phyloP scores from a whole-genome alignment of 768 basidiomycete genomes.

The Heimioporus sp. region DNA sequence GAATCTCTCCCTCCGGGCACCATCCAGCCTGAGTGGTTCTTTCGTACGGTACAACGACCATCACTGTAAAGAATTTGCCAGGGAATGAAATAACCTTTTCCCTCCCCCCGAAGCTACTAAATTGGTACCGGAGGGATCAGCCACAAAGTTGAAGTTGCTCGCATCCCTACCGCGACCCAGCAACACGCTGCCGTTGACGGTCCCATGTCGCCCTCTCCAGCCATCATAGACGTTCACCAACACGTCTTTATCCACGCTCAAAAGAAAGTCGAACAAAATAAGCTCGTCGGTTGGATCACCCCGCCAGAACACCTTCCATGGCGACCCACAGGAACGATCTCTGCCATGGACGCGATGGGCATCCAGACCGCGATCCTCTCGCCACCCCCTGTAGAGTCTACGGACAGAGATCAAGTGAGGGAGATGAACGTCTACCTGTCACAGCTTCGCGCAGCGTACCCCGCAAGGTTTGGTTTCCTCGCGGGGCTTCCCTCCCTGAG shows the following conservation, averaged over 20 bases:
- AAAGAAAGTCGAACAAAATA: slow-evolving; percentile 45
- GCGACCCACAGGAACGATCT: slow-evolving; percentile 55
- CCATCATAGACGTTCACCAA: slow-evolving; percentile 68
- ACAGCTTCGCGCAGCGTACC: slow-evolving; percentile 46
- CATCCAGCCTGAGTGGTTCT: slow-evolving; percentile 61
- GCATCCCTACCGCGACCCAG: slow-evolving; percentile 3
- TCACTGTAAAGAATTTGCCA: slow-evolving; percentile 57
- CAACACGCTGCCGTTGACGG: neutral
- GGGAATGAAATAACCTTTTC: slow-evolving; percentile 17
- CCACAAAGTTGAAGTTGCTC: no score
- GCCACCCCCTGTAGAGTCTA: slow-evolving; percentile 52
- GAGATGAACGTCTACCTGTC: slow-evolving; percentile 47
- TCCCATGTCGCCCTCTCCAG: slow-evolving; percentile 1
- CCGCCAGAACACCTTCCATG: slow-evolving; percentile 67
- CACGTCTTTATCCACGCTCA: slow-evolving; percentile 63
- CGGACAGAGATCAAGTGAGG: slow-evolving; percentile 43
- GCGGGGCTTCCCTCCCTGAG: slow-evolving; percentile 60
- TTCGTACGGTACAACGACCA: slow-evolving; percentile 83
- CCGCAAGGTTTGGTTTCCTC: slow-evolving; percentile 66
- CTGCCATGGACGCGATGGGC: slow-evolving; percentile 57
- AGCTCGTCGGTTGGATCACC: slow-evolving; percentile 56
- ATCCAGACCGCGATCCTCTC: slow-evolving; percentile 66
- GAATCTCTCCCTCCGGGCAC: slow-evolving; percentile 63
- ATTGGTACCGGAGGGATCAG: slow-evolving; percentile 10
- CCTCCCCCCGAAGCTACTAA: slow-evolving; percentile 15